Conservation (phyloP, 805 yeast species). For the Sugiyamaella americana region DNA sequence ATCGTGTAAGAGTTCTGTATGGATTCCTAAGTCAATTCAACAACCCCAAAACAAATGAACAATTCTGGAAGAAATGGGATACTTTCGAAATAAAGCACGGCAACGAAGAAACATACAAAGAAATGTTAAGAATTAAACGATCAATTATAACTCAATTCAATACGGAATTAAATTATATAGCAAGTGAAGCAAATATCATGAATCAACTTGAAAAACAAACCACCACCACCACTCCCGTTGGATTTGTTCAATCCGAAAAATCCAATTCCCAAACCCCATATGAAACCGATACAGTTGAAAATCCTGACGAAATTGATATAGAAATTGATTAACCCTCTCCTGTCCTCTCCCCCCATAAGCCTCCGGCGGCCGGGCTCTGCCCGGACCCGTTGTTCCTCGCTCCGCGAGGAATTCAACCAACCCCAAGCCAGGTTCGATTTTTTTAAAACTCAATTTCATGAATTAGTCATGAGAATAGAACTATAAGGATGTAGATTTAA, state of each 20-base stretch:
- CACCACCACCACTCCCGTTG: slow-evolving; percentile 17
- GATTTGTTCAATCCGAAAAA: slow-evolving; percentile 20
- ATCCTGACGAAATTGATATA: slow-evolving; percentile 22
- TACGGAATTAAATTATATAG: slow-evolving; percentile 12
- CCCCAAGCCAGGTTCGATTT: no score
- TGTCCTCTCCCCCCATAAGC: no score
- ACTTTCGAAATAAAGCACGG: slow-evolving; percentile 70
- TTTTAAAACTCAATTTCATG: neutral
- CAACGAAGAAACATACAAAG: slow-evolving; percentile 61
- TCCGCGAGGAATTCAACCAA: no score
- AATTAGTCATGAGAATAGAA: slow-evolving; percentile 1
- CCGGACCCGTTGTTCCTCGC: no score
- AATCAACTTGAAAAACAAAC: slow-evolving; percentile 10
- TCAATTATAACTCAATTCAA: slow-evolving; percentile 24
- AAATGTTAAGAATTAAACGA: slow-evolving; percentile 61
- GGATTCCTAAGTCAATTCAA: slow-evolving; percentile 46
- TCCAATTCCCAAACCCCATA: neutral
- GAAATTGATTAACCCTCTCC: neutral
- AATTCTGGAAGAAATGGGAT: slow-evolving; percentile 66
- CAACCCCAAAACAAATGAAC: slow-evolving; percentile 27
- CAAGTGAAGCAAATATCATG: slow-evolving; percentile 9
- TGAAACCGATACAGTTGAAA: slow-evolving; percentile 3
- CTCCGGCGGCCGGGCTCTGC: no score
- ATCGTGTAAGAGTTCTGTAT: slow-evolving; percentile 58
- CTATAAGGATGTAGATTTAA: no score